Conservation (phyloP, 805 yeast species). For the Clavispora fructus region DNA sequence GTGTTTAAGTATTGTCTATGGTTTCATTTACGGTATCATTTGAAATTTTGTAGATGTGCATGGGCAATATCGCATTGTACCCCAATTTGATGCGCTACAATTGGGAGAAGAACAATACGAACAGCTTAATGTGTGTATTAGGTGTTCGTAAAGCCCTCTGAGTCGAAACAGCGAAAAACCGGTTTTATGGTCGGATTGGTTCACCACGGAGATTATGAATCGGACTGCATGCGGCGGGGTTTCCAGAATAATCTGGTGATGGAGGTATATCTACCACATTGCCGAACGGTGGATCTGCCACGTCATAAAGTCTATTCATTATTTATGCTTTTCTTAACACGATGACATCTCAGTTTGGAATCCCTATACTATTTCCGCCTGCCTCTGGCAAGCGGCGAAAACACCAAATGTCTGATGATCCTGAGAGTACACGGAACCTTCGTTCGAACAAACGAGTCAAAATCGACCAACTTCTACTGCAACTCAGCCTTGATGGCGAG, state of each 20-base stretch:
- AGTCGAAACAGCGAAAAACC: too few species aligned
- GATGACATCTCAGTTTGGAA: neutral
- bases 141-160: too few species aligned
- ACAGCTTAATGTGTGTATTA: too few species aligned
- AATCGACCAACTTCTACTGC: conserved; percentile 18
- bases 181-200: too few species aligned
- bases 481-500: neutral
- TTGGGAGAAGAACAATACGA: too few species aligned
- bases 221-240: neutral
- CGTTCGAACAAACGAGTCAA: conserved; percentile 21
- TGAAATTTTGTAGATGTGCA: neutral
- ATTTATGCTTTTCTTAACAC: neutral
- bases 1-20: neutral
- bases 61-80: too few species aligned
- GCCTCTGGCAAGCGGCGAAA: neutral
- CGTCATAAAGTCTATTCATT: neutral
- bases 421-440: neutral
- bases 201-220: neutral
- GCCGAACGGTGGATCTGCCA: neutral
- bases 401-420: neutral
- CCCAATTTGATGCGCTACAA: too few species aligned
- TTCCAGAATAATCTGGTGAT: neutral
- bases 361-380: neutral
- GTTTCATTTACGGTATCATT: conserved; percentile 1
- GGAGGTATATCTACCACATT: neutral